Evolutionary conservation across 345 rosid species (phyloP), one percentile per base, ranked within the genome.

Genomic region (Dipteronia sinensis): DNA sequence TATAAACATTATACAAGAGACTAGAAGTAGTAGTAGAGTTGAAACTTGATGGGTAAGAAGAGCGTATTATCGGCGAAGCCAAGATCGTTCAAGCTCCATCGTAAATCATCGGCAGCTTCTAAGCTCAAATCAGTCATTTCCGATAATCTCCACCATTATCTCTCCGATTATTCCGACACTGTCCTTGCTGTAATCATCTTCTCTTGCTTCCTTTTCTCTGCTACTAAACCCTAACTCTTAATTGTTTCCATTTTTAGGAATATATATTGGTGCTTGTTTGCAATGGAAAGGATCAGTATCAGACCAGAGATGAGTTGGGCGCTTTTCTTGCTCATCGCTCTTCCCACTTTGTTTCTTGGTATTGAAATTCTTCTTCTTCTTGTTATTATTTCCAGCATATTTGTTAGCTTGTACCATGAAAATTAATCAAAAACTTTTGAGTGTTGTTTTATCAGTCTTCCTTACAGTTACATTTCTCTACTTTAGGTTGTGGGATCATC

Each of bases 201-300:
- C 7, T 42, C 11, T 42, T 7, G 1, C 7, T 42, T 42, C 7
- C 46, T 42, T 42, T 42, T 42, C 46, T 42, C 46, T 42, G 46
- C 11, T 42, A 42, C 46, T 42, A 34, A 34, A 34, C 44, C 44
- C 13, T 58, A 15, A 10, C 19, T 15, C 19, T 29, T 6, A 11
- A 6, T 13, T 65, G 44, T 74, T 13, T 42, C 49, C 38, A 34
- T 72, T 76, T 67, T 51, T 82, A 82, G 85, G 87, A 82, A 22
- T 85, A 85, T 46, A 58, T 79, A 73, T 74, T 77, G 8, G 73
- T 84, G 79, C 80, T 79, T 77, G 76, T 84, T 40, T 84, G 87
- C 77, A 84, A 79, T 47, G 87, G 87, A 15, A 82, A 84, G 83
- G 66, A 70, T 71, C 81, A 82, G 67, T 62, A 71, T 5, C 85